These are phyloP conservation scores for Coprinopsis strossmayeri DNA, from an alignment of 768 basidiomycete genomes.

Conservation along the genomic window DNA sequence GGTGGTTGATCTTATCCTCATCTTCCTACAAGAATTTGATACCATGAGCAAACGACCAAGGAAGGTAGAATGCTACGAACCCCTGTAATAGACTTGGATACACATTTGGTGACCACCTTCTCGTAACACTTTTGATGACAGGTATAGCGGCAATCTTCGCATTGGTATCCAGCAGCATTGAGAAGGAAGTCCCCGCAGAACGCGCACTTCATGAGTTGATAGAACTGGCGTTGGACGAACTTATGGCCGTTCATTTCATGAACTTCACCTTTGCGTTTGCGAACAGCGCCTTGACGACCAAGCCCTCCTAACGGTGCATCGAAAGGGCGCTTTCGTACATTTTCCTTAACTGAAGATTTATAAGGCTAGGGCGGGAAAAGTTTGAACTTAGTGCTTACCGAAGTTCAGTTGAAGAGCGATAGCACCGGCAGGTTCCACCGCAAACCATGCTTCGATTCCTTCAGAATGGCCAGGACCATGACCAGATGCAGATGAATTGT, in stretches of 20 bases:
- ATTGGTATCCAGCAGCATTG: slow-evolving; percentile 97
- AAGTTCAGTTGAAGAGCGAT: slow-evolving; percentile 86
- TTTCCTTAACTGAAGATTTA: slow-evolving; percentile 79
- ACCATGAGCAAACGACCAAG: slow-evolving; percentile 1
- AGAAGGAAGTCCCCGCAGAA: slow-evolving; percentile 97
- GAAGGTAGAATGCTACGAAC: slow-evolving; percentile 40
- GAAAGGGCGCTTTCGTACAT: slow-evolving; percentile 90
- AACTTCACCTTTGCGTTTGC: slow-evolving; percentile 96
- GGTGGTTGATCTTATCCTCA: slow-evolving; percentile 98
- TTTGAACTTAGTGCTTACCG: slow-evolving; percentile 45
- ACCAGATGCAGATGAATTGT: slow-evolving; percentile 1
- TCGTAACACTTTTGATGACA: slow-evolving; percentile 99
- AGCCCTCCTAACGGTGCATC: slow-evolving; percentile 83
- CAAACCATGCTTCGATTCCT: slow-evolving; percentile 95
- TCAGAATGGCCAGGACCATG: slow-evolving; percentile 37
- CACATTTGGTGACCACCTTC: slow-evolving; percentile 99
- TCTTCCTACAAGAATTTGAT: slow-evolving; percentile 75
- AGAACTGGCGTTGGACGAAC: slow-evolving; percentile 95
- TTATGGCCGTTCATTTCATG: slow-evolving; percentile 99
- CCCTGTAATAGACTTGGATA: slow-evolving; percentile 92
- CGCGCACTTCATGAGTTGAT: slow-evolving; percentile 96
- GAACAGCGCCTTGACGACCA: slow-evolving; percentile 95
- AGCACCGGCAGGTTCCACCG: slow-evolving; percentile 96
- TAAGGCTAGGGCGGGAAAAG: slow-evolving; percentile 11
- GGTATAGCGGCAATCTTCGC: slow-evolving; percentile 97